A percentile compares a stretch with the other conserved stretches of the same genome.
phyloP scores from a whole-genome alignment of 345 rosid genomes.

The Citrus maxima region DNA sequence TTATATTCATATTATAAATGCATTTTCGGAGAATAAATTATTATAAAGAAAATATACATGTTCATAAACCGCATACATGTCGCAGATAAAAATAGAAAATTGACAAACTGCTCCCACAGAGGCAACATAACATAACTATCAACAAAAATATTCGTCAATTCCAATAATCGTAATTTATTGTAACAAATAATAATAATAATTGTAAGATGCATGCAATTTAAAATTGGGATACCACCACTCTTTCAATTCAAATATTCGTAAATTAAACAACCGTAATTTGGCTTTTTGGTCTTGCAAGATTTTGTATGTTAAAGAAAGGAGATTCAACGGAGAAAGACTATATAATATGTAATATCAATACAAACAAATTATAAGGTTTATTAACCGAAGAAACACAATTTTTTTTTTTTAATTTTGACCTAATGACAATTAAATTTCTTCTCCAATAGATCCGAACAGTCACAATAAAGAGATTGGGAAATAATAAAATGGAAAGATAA shows the following conservation, averaged over 20 bases:
- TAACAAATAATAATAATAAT: background rate
- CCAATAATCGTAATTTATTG: background rate
- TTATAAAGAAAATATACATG: background rate
- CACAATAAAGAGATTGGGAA: too few species aligned
- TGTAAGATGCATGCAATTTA: too few species aligned
- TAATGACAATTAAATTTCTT: too few species aligned
- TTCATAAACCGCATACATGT: background rate
- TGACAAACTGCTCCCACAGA: background rate
- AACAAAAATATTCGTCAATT: background rate
- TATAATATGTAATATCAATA: too few species aligned
- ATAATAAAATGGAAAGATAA: too few species aligned
- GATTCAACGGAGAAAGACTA: background rate
- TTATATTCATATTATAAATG: too few species aligned
- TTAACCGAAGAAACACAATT: too few species aligned
- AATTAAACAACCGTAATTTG: background rate
- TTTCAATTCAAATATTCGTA: background rate
- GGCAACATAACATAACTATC: background rate
- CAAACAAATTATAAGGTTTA: too few species aligned
- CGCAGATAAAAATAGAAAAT: background rate
- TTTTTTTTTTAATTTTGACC: too few species aligned
- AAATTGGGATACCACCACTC: too few species aligned
- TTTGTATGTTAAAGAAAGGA: background rate
- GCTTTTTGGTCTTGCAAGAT: background rate
- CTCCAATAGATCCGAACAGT: too few species aligned
- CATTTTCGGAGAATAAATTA: too few species aligned